Conservation (phyloP, 371 early-diverging fungal genomes). For the Rhizoclosmatium hyalinum region DNA sequence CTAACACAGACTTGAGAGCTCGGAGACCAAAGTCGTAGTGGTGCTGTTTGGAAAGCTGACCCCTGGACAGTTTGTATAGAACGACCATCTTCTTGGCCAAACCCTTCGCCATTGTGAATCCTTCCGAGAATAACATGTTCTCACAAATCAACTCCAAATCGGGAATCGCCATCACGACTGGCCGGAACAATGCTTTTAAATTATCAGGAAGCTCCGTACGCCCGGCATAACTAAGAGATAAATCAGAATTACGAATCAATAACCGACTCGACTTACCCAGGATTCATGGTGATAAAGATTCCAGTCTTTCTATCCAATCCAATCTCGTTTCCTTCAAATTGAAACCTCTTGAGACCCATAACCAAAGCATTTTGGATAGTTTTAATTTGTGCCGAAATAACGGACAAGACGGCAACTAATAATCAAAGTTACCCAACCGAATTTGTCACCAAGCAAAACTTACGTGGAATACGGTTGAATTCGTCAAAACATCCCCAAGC, state of each 20-base stretch:
- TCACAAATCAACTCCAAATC: slow-evolving; percentile 68
- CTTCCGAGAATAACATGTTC: slow-evolving; percentile 69
- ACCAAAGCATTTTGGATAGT: slow-evolving; percentile 67
- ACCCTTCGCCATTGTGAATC: slow-evolving; percentile 61
- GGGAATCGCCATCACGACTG: slow-evolving; percentile 68
- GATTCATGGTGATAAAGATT: slow-evolving; percentile 71
- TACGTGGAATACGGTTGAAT: slow-evolving; percentile 64
- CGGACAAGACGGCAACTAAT: slow-evolving; percentile 62
- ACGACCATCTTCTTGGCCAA: slow-evolving; percentile 69
- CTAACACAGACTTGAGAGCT: slow-evolving; percentile 62
- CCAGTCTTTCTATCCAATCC: slow-evolving; percentile 58
- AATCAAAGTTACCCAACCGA: neutral
- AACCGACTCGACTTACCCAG: slow-evolving; percentile 46
- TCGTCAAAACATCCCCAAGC: slow-evolving; percentile 76
- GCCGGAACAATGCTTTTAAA: slow-evolving; percentile 66
- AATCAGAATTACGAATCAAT: slow-evolving; percentile 28
- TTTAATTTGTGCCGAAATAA: slow-evolving; percentile 67
- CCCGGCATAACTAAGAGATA: slow-evolving; percentile 69
- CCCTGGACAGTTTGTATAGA: slow-evolving; percentile 61
- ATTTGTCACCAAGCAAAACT: slow-evolving; percentile 15
- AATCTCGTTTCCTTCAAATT: slow-evolving; percentile 68
- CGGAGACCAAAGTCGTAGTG: slow-evolving; percentile 73
- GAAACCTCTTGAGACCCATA: slow-evolving; percentile 59
- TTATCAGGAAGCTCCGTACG: slow-evolving; percentile 69
- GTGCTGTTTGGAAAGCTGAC: slow-evolving; percentile 62